Base-by-base conservation (phyloP, 208 protist species). In the Acanthamoeba rhysodes region DNA sequence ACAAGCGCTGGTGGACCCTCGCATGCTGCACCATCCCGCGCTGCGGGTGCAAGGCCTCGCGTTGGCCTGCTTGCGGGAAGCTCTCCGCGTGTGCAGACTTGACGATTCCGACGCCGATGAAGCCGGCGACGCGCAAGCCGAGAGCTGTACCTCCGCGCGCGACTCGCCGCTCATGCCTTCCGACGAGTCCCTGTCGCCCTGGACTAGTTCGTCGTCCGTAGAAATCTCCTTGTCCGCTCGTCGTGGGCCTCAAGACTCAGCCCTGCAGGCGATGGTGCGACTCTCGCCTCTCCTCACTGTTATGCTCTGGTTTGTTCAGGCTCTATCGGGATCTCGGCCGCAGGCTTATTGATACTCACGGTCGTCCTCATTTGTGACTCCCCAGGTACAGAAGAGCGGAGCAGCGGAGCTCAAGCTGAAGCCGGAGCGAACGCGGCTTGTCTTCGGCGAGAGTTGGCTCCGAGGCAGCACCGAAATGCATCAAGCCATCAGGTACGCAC, bases 41-140 rank as follows among this genome's bases (percentile, higher is more conserved):
- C 29, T 41, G 70, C 70, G 70, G 32, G 70, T 80, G 32, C 70
- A 80, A 34, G 70, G 70, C 70, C 70, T 80, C 14, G 70, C 37
- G 34, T 10, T 80, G 29, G 70, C 29, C 34, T 80, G 70, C 70
- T 29, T 80, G 29, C 70, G 70, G 32, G 34, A 80, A 34, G 70
- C 70, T 27, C 29, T 80, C 70, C 29, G 70, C 34, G 22, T 80
- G 14, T 80, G 70, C 70, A 12, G 37, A 27, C 29, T 80, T 29
- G 59, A 66, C 59, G 59, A 66, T 4, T 18, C 18, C 24, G 18
- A 16, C 70, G 70, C 2, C 70, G 8, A 20, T 76, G 14, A 10
- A 24, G 68, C 29, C 70, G 37, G 70, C 70, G 24, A 8, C 70
- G 41, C 41, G 41, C 41, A 50, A 50, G 45, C 0, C 14, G 45